These are phyloP conservation scores for Trichoderma sp. DNA, from an alignment of 2,329 filamentous ascomycete species.

Conservation along the genomic window DNA sequence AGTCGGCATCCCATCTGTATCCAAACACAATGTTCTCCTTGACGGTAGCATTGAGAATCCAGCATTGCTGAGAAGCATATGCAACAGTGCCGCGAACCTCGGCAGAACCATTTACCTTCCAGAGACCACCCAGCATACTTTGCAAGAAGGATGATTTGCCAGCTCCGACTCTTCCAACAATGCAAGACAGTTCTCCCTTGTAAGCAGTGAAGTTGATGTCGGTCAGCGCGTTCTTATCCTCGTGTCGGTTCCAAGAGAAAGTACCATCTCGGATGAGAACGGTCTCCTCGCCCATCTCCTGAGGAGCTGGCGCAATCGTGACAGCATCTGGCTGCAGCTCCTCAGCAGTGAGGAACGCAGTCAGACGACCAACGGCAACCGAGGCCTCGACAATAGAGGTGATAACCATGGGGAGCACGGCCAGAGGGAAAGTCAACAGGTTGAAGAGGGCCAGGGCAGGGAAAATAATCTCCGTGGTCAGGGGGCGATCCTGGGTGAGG, in stretches of 20 bases:
- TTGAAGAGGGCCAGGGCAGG: constrained; percentile 88
- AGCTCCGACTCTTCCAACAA: constrained; percentile 90
- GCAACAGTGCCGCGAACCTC: constrained; percentile 77
- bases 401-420: constrained; percentile 96
- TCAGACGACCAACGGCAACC: constrained; percentile 86
- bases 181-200: constrained; percentile 89
- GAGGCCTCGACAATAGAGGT: constrained; percentile 92
- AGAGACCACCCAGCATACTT: constrained; percentile 84
- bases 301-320: constrained; percentile 61
- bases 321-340: constrained; percentile 88
- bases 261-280: constrained; percentile 78
- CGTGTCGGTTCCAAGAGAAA: constrained; percentile 92
- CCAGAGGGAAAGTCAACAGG: constrained; percentile 87
- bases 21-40: constrained; percentile 97
- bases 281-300: constrained; percentile 78
- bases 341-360: constrained; percentile 79
- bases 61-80: constrained; percentile 88
- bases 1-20: constrained; percentile 86
- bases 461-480: constrained; percentile 95
- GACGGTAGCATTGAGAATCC: constrained; percentile 98
- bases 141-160: constrained; percentile 94
- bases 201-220: constrained; percentile 85
- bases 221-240: constrained; percentile 66
- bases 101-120: constrained; percentile 82
- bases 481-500: constrained; percentile 70